phyloP scores from a whole-genome alignment of 2,329 filamentous ascomycete species.

The Ciborinia camelliae region DNA sequence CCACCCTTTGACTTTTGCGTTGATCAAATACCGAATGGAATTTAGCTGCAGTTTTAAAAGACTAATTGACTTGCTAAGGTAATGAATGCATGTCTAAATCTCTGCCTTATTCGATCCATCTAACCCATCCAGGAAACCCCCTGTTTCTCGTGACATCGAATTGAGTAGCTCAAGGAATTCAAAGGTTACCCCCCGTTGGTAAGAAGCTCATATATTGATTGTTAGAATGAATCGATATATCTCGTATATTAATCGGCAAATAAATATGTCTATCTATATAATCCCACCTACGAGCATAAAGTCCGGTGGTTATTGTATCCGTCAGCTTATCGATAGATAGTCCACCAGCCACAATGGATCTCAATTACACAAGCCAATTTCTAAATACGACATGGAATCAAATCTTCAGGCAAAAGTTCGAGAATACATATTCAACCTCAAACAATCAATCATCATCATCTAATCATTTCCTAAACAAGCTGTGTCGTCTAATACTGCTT shows the following conservation, averaged over 20 bases:
- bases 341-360: background rate
- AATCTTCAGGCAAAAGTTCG: background rate
- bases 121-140: background rate
- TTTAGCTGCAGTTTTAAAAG: background rate
- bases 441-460: background rate
- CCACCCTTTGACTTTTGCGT: background rate
- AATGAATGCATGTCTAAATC: background rate
- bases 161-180: background rate
- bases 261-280: background rate
- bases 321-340: background rate
- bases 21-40: conserved; percentile 6
- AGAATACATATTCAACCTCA: background rate
- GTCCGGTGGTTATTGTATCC: background rate
- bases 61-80: too few species aligned
- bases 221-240: background rate
- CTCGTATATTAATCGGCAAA: background rate
- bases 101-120: conserved; percentile 1
- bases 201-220: background rate
- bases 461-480: background rate
- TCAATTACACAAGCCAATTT: background rate
- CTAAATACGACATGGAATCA: background rate
- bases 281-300: background rate
- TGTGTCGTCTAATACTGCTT: background rate
- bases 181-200: background rate
- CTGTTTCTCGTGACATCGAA: background rate